Evolutionary conservation across 2,329 filamentous ascomycete species (phyloP), one percentile per base, ranked within the genome.

Genomic region (Alternaria sp.): DNA sequence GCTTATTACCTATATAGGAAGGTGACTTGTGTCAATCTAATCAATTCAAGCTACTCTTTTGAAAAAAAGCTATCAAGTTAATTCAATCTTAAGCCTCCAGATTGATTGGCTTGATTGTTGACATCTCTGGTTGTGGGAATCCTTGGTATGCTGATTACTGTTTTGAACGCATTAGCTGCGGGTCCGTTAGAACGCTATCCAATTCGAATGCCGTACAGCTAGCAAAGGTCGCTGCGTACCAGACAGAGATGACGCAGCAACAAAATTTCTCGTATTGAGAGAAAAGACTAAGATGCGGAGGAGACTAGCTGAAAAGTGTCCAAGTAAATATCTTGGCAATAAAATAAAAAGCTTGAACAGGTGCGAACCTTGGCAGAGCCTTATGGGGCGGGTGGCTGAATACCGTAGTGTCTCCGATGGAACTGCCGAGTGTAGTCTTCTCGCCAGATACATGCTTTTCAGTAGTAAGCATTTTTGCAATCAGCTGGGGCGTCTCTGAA

Each of bases 241-340:
- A 31, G 21, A 17, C 21, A 17, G 44, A n/a, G 44, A 34, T 34
- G 34, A 28, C 28, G 48, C 34, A 23, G 48, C 33, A 26, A 37
- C 48, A 29, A 17, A 37, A 39, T 17, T 17, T 28, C 11, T 37
- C 21, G 2, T 33, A 14, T 3, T 4, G 34, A 5, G 48, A 36
- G 13, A 26, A 26, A 34, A 23, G 44, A 7, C 31, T 34, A 34
- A 8, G 29, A 36, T 24, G 10, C 37, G 14, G 21, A 24, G 10
- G 9, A 7, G 11, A 23, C 37, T 40, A 40, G 37, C 5, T 24
- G 37, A 40, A 24, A 24, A 24, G 21, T 8, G 21, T 14, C 42
- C 36, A 51, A 44, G 51, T 49, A 49, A 58, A 51, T 13, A 46
- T 13, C 51, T 54, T 58, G 55, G 51, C 37, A 17, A 31, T 46